A percentile compares a stretch with the other conserved stretches of the same genome.
phyloP scores from a whole-genome alignment of 140 eudicot genomes.

The Senecio squalidus region DNA sequence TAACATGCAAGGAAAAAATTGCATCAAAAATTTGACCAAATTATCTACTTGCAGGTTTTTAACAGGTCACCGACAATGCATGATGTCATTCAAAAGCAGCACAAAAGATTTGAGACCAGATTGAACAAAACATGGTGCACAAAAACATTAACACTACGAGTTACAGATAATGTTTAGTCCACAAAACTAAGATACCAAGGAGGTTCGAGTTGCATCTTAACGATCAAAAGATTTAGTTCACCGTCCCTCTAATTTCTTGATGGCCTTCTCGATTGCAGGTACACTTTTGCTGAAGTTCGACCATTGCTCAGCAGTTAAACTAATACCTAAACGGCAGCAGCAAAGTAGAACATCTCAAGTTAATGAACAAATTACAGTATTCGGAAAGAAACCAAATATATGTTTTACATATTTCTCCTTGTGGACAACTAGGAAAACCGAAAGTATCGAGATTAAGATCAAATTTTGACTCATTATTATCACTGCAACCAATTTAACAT shows the following conservation, averaged over 20 bases:
- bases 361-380: neutral
- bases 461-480: neutral
- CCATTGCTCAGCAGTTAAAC: constrained; percentile 92
- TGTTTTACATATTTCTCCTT: neutral
- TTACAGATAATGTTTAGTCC: constrained; percentile 6
- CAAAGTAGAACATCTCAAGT: constrained; percentile 1
- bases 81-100: neutral
- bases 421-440: neutral
- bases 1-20: too few species aligned
- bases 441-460: too few species aligned
- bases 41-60: constrained; percentile 6
- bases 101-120: too few species aligned
- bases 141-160: too few species aligned
- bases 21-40: constrained; percentile 1
- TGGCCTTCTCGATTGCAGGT: constrained; percentile 84
- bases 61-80: constrained; percentile 1
- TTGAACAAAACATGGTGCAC: constrained; percentile 14
- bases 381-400: neutral
- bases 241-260: constrained; percentile 64
- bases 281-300: constrained; percentile 59
- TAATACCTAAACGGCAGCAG: constrained; percentile 52
- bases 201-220: constrained; percentile 5
- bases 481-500: neutral
- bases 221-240: constrained; percentile 5
- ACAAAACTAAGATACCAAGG: neutral